Percentiles rank a stretch among this genome's conserved stretches.
phyloP scores from a whole-genome alignment of 2,329 filamentous ascomycete species.

The Graphiopsis chlorocephala region DNA sequence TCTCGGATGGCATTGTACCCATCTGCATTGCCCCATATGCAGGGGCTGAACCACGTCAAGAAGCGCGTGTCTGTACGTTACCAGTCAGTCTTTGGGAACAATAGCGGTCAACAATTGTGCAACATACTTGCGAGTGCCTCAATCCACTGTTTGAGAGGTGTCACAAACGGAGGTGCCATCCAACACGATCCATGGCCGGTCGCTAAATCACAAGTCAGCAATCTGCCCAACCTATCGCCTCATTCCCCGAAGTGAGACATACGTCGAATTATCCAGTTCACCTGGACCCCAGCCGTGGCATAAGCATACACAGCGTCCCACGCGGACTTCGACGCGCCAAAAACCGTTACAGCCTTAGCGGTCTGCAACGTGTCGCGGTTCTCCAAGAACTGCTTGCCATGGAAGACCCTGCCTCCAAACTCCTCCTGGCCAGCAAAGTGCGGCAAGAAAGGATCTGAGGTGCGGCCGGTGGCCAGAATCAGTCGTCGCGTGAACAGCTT shows the following conservation, averaged over 20 bases:
- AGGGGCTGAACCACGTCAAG: slow-evolving; percentile 72
- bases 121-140: slow-evolving; percentile 11
- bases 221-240: neutral
- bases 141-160: slow-evolving; percentile 14
- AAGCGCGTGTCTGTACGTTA: slow-evolving; percentile 5
- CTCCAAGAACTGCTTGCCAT: slow-evolving; percentile 53
- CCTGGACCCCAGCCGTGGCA: slow-evolving; percentile 48
- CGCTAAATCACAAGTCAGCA: neutral
- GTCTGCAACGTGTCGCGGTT: slow-evolving; percentile 36
- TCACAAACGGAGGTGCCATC: slow-evolving; percentile 12
- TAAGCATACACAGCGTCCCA: slow-evolving; percentile 63
- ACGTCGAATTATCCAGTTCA: slow-evolving; percentile 13
- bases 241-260: neutral
- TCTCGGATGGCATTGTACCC: slow-evolving; percentile 55
- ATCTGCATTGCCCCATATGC: slow-evolving; percentile 65
- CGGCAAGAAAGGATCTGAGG: slow-evolving; percentile 57
- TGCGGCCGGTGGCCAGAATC: slow-evolving; percentile 61
- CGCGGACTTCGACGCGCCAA: slow-evolving; percentile 62
- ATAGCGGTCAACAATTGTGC: neutral
- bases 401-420: slow-evolving; percentile 56
- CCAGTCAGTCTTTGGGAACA: neutral
- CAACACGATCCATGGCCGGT: slow-evolving; percentile 13
- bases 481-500: slow-evolving; percentile 45
- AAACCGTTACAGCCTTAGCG: slow-evolving; percentile 48
- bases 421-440: slow-evolving; percentile 47